Conservation (phyloP, 1,139 yeast genomes). For the Ashbya aceris region DNA sequence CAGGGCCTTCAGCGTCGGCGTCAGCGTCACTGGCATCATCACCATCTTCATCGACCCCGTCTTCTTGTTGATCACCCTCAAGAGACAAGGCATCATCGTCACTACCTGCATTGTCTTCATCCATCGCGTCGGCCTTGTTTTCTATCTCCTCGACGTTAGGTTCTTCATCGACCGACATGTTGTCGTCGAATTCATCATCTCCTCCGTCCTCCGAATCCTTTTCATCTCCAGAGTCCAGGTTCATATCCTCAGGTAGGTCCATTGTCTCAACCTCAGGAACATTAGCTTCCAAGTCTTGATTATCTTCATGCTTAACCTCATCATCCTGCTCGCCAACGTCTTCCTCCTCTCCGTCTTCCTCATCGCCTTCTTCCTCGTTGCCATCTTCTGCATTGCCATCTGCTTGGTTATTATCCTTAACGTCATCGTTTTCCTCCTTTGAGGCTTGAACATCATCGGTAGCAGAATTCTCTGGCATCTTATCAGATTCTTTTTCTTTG, state of each 20-base stretch:
- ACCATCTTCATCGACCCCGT: conserved; percentile 24
- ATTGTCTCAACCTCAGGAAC: conserved; percentile 76
- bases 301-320: conserved; percentile 63
- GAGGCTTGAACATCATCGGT: conserved; percentile 58
- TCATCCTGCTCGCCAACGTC: conserved; percentile 76
- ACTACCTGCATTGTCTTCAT: conserved; percentile 25
- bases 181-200: conserved; percentile 31
- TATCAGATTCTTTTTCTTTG: conserved; percentile 65
- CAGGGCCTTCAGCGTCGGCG: conserved; percentile 27
- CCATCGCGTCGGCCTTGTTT: conserved; percentile 21
- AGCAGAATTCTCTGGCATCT: conserved; percentile 48
- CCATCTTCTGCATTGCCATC: conserved; percentile 35
- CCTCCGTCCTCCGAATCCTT: conserved; percentile 38
- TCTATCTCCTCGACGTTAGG: conserved; percentile 27
- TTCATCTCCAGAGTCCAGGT: conserved; percentile 64
- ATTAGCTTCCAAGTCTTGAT: conserved; percentile 57
- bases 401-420: conserved; percentile 34
- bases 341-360: conserved; percentile 54
- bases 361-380: conserved; percentile 41
- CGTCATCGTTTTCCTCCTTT: conserved; percentile 23
- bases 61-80: conserved; percentile 24
- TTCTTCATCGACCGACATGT: conserved; percentile 24
- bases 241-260: conserved; percentile 80
- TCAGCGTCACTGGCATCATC: conserved; percentile 22
- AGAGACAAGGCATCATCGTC: conserved; percentile 24